These are phyloP conservation scores for Neckera pumila DNA, from an alignment of 225 moss, liverwort and hornwort genomes.

Conservation along the genomic window DNA sequence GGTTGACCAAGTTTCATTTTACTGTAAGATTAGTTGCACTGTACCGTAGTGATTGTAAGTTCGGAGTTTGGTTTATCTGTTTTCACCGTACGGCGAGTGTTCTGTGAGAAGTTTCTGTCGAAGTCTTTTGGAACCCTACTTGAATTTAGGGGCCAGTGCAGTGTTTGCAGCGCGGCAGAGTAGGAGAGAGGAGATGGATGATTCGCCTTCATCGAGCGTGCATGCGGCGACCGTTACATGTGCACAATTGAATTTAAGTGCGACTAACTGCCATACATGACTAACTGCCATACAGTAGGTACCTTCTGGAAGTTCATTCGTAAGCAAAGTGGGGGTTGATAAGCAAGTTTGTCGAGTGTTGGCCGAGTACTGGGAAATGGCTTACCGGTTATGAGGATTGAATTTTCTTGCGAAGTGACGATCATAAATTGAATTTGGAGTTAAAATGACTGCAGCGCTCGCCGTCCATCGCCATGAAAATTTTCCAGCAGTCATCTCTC, in stretches of 20 bases:
- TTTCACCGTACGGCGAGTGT: neutral
- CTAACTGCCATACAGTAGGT: too few relatives aligned
- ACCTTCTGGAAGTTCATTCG: neutral
- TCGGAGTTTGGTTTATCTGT: neutral
- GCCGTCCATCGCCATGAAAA: neutral
- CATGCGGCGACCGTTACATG: neutral
- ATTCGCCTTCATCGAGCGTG: neutral
- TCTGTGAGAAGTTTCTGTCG: neutral
- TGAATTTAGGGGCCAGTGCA: neutral
- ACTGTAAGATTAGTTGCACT: neutral
- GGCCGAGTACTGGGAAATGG: neutral
- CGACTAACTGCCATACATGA: neutral
- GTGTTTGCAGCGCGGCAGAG: neutral
- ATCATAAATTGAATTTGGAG: neutral
- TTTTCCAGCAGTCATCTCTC: neutral
- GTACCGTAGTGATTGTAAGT: neutral
- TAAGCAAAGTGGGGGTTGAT: neutral
- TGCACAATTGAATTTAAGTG: neutral
- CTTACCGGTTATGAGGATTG: neutral
- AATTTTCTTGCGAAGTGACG: neutral
- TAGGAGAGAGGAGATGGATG: neutral
- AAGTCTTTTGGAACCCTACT: neutral
- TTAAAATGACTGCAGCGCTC: neutral
- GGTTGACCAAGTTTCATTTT: neutral
- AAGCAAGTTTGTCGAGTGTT: neutral